Percentiles rank a stretch among this genome's conserved stretches.
These are phyloP conservation scores for Podila epicladia DNA, from an alignment of 192 early-diverging fungal species.

Conservation along the genomic window DNA sequence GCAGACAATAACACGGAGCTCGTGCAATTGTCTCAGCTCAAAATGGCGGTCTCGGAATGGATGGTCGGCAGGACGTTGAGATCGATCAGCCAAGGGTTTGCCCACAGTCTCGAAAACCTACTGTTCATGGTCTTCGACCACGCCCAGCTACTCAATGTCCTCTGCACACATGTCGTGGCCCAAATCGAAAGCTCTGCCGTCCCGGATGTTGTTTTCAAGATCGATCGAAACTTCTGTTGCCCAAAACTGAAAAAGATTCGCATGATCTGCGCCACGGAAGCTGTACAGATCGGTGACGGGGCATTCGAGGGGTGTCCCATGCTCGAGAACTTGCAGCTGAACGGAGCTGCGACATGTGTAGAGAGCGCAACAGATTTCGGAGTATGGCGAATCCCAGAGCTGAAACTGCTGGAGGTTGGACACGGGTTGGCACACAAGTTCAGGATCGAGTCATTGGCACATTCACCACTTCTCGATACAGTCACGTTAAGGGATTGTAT, in stretches of 20 bases:
- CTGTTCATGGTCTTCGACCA: constrained; percentile 19
- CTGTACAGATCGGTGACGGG: constrained; percentile 1
- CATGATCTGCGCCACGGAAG: neutral
- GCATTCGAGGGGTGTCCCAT: constrained; percentile 21
- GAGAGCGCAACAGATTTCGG: neutral
- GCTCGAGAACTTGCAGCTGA: constrained; percentile 6
- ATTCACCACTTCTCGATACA: constrained; percentile 12
- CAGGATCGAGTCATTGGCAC: neutral
- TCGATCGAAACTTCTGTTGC: neutral
- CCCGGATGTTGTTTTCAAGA: neutral
- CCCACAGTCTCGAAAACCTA: constrained; percentile 14
- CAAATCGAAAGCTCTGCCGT: neutral
- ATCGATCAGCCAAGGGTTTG: constrained; percentile 2
- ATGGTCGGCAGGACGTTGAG: constrained; percentile 4
- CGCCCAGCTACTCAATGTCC: constrained; percentile 1
- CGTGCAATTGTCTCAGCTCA: constrained; percentile 3
- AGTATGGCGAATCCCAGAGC: neutral
- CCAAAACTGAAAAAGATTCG: constrained; percentile 13
- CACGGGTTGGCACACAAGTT: neutral
- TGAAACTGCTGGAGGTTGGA: constrained; percentile 1
- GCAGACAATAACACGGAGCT: neutral
- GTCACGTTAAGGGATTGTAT: neutral
- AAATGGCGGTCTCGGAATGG: constrained; percentile 15
- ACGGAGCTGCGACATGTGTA: neutral
- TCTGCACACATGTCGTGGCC: constrained; percentile 1